A percentile compares a stretch with the other conserved stretches of the same genome.
These are phyloP conservation scores for Typha latifolia DNA, from an alignment of 176 grass and related monocot species.

Conservation along the genomic window DNA sequence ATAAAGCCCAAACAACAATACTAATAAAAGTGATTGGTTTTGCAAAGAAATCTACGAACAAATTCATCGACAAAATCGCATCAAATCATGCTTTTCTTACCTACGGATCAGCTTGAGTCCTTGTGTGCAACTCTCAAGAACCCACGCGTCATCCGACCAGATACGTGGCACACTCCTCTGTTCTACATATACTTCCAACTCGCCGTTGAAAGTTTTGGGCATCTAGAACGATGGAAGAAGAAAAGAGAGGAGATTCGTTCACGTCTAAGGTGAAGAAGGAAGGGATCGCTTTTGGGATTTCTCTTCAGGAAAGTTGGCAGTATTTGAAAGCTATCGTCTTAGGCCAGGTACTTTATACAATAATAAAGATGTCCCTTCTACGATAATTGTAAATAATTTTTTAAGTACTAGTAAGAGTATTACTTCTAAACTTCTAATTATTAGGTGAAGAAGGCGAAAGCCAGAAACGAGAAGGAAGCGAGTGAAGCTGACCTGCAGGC, in stretches of 20 bases:
- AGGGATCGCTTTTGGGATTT: neutral
- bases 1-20: too few species aligned
- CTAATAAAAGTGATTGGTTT: too few species aligned
- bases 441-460: slow-evolving; percentile 15
- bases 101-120: too few species aligned
- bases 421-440: neutral
- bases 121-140: too few species aligned
- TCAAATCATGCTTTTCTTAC: too few species aligned
- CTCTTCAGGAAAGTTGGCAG: slow-evolving; percentile 11
- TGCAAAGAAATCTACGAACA: too few species aligned
- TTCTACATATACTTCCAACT: too few species aligned
- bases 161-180: too few species aligned
- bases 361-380: too few species aligned
- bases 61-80: too few species aligned
- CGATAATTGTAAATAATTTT: neutral
- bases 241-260: neutral
- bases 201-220: too few species aligned
- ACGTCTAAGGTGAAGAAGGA: slow-evolving; percentile 3
- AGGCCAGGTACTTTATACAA: neutral
- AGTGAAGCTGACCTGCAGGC: slow-evolving; percentile 16
- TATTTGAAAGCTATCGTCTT: slow-evolving; percentile 7
- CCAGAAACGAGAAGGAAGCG: slow-evolving; percentile 19
- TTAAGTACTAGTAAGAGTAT: neutral
- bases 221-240: neutral
- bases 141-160: too few species aligned